A percentile compares a stretch with the other conserved stretches of the same genome.
Conservation (phyloP, 1,284 basidiomycete genomes). For the Lentinula novae-zelandiae region DNA sequence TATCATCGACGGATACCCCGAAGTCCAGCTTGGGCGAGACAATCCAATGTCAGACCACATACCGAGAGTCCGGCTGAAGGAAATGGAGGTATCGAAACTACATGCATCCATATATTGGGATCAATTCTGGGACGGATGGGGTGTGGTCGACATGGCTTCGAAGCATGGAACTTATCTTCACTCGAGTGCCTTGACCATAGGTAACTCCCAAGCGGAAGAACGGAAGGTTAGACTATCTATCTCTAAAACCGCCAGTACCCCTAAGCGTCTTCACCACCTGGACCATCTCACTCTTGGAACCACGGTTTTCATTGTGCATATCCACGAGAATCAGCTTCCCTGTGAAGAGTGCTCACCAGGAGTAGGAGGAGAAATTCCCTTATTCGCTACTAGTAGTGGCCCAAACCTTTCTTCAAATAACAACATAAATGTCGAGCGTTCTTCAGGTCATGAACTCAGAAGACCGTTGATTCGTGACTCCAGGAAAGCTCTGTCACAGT, state of each 20-base stretch:
- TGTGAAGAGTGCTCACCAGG: slow-evolving; percentile 57
- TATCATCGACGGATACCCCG: slow-evolving; percentile 57
- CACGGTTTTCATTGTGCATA: slow-evolving; percentile 65
- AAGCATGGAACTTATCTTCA: slow-evolving; percentile 72
- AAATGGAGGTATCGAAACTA: slow-evolving; percentile 77
- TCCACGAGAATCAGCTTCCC: slow-evolving; percentile 56
- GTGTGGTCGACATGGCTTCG: slow-evolving; percentile 77
- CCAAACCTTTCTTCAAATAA: slow-evolving; percentile 17
- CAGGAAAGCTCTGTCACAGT: slow-evolving; percentile 55
- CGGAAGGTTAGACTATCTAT: slow-evolving; percentile 53
- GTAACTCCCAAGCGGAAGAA: slow-evolving; percentile 15
- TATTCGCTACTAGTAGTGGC: slow-evolving; percentile 38
- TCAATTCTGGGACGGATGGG: slow-evolving; percentile 51
- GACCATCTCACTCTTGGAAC: slow-evolving; percentile 64
- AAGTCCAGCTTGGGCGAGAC: slow-evolving; percentile 72
- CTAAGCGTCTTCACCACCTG: slow-evolving; percentile 55
- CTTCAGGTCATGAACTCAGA: background rate
- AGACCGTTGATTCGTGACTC: slow-evolving; percentile 36
- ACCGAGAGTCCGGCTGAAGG: slow-evolving; percentile 69
- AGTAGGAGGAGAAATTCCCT: slow-evolving; percentile 50
- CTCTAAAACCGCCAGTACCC: slow-evolving; percentile 62
- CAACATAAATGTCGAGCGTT: background rate
- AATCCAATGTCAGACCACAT: slow-evolving; percentile 38
- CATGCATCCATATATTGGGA: slow-evolving; percentile 77
- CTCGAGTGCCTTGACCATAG: slow-evolving; percentile 14